Evolutionary conservation across 345 rosid genomes (phyloP), one percentile per base, ranked within the genome.

Genomic region (Rhodomyrtus tomentosa): DNA sequence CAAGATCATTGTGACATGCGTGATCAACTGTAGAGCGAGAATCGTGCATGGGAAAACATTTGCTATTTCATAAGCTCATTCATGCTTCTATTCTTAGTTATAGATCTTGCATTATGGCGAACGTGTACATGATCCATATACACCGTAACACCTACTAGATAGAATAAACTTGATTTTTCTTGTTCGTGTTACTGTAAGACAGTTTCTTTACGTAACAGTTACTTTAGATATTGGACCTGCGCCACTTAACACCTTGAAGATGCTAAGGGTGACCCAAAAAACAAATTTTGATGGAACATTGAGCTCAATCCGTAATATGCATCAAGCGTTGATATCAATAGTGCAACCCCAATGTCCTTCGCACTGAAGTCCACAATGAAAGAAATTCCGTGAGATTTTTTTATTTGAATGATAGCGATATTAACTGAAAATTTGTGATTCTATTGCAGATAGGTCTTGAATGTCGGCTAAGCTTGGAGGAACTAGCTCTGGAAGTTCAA

Each of bases 401-500:
- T 32, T 10, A 68, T 68, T 68, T 0, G 24, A 32, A 16, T 68
- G 36, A 32, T 32, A 32, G 8, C 3, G 12, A 4, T 10, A 32
- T 7, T 32, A 18, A 68, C 32, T 68, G 45, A 55, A 55, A 52
- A n/a, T 40, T 22, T 56, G 74, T 25, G 58, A 50, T 82, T 54
- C 21, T 85, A 21, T 80, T 83, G 49, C 92, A 94, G 96, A 94
- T 93, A 86, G 94, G 94, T 54, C 68, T 83, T 36, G 88, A 86
- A 50, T 86, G 88, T 82, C 92, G 89, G 88, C 88, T 96, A 86
- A 95, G 98, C 85, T 89, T 96, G 92, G 99, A 96, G 91, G 99
- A 96, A 87, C 86, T 96, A 53, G 94, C 94, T 45, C 90, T 94
- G 40, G 96, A 93, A 90, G 93, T 96, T 88, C 99, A 96, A 82